phyloP scores from a whole-genome alignment of 257 asterid species.

The Primulina tabacum region DNA sequence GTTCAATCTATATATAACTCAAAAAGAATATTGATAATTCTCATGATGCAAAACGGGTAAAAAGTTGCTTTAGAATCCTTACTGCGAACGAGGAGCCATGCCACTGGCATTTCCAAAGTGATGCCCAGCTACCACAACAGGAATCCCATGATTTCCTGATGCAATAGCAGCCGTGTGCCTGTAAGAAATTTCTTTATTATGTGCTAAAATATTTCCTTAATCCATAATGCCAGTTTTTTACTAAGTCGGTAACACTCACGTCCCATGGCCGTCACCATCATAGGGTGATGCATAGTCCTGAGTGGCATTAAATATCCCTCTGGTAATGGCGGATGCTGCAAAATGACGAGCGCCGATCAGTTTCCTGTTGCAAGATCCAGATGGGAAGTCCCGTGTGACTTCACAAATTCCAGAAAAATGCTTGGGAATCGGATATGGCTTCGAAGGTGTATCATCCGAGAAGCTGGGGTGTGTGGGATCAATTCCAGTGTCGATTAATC shows the following conservation, averaged over 20 bases:
- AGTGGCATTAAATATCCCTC: slow-evolving; percentile 94
- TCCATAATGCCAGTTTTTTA: background rate
- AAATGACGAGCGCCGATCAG: slow-evolving; percentile 98
- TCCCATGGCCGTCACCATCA: slow-evolving; percentile 98
- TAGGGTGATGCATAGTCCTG: slow-evolving; percentile 95
- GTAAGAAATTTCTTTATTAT: slow-evolving; percentile 17
- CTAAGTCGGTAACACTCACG: slow-evolving; percentile 52
- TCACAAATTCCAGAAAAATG: slow-evolving; percentile 94
- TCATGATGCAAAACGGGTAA: background rate
- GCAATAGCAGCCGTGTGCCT: slow-evolving; percentile 96
- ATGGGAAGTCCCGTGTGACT: slow-evolving; percentile 91
- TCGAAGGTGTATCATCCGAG: slow-evolving; percentile 56
- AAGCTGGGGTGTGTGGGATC: slow-evolving; percentile 96
- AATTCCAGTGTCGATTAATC: slow-evolving; percentile 89
- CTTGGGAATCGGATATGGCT: slow-evolving; percentile 73
- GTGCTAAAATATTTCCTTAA: background rate
- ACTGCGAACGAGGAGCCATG: slow-evolving; percentile 99
- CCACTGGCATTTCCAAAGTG: slow-evolving; percentile 98
- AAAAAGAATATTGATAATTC: background rate
- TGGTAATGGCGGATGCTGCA: slow-evolving; percentile 95
- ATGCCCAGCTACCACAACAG: slow-evolving; percentile 89
- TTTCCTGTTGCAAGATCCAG: slow-evolving; percentile 98
- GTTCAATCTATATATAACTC: background rate
- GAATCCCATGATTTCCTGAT: slow-evolving; percentile 93
- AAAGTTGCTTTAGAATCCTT: slow-evolving; percentile 33